Evolutionary conservation across 768 basidiomycete species (phyloP).

Genomic region (Tylopilus sp.): DNA sequence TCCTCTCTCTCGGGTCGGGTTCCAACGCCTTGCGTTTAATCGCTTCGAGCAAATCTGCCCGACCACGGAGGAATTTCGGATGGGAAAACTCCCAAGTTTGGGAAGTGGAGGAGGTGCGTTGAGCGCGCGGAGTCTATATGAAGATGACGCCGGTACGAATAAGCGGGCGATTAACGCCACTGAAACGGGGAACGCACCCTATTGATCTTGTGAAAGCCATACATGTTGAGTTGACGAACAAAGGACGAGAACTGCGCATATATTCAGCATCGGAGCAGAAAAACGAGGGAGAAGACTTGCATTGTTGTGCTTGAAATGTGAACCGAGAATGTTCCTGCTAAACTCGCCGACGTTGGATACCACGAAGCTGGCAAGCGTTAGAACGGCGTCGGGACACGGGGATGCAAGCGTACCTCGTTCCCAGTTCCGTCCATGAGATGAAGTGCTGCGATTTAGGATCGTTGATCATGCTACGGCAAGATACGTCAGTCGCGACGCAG

Average conservation of each 20-base stretch:
- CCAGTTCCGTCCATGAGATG: slow-evolving; percentile 80
- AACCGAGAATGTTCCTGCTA: slow-evolving; percentile 77
- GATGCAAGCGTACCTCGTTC: slow-evolving; percentile 48
- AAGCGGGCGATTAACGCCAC: too few species aligned
- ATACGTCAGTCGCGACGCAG: not conserved
- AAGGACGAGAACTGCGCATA: slow-evolving; percentile 80
- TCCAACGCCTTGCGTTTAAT: slow-evolving; percentile 86
- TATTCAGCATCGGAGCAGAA: slow-evolving; percentile 2
- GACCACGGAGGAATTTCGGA: slow-evolving; percentile 77
- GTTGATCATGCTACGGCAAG: slow-evolving; percentile 69
- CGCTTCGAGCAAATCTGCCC: slow-evolving; percentile 77
- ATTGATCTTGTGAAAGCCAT: slow-evolving; percentile 93
- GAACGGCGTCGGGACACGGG: not conserved
- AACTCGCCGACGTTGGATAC: slow-evolving; percentile 86
- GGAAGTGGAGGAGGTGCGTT: slow-evolving; percentile 74
- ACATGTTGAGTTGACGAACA: slow-evolving; percentile 94
- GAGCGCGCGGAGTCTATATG: slow-evolving; percentile 71
- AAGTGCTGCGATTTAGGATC: slow-evolving; percentile 77
- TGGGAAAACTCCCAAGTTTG: slow-evolving; percentile 91
- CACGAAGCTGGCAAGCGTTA: slow-evolving; percentile 51
- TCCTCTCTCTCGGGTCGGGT: slow-evolving; percentile 57
- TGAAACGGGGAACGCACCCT: slow-evolving; percentile 50
- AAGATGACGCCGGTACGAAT: too few species aligned
- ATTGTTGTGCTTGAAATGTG: slow-evolving; percentile 90
- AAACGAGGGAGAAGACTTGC: slow-evolving; percentile 39